Percentiles rank a stretch among this genome's conserved stretches.
These are phyloP conservation scores for Pharnaceum exiguum DNA, from an alignment of 148 eudicot genomes.

Conservation along the genomic window DNA sequence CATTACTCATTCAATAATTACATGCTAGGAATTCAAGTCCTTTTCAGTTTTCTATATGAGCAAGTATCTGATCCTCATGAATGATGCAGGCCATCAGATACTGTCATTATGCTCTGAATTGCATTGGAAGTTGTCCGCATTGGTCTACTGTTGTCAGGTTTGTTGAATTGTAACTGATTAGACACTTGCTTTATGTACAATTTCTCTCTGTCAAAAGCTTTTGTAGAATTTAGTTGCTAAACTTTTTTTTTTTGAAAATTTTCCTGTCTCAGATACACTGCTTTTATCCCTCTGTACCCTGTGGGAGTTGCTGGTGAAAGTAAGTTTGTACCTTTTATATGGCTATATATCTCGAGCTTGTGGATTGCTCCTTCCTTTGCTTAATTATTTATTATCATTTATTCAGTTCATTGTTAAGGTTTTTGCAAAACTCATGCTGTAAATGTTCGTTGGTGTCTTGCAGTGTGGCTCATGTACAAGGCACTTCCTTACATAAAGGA, in stretches of 20 bases:
- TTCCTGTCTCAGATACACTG: constrained; percentile 60
- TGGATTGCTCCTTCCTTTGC: background rate
- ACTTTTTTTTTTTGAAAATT: background rate
- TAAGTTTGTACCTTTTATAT: no score
- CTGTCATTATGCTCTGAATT: constrained; percentile 72
- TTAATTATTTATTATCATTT: background rate
- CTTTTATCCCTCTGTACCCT: constrained; percentile 71
- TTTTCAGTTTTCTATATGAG: background rate
- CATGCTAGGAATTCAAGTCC: background rate
- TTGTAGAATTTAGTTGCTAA: background rate
- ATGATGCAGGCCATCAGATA: constrained; percentile 66
- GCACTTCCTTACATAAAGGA: constrained; percentile 68
- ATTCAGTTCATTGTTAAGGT: background rate
- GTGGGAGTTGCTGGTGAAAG: constrained; percentile 78
- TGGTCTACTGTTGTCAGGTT: constrained; percentile 74
- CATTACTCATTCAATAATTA: background rate
- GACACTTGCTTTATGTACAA: background rate
- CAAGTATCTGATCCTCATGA: constrained; percentile 13
- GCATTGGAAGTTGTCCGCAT: constrained; percentile 50
- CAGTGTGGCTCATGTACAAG: constrained; percentile 94
- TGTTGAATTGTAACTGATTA: constrained; percentile 9
- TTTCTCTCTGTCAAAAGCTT: background rate
- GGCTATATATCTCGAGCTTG: background rate
- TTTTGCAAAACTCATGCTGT: background rate
- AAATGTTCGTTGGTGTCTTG: constrained; percentile 6